Conservation (phyloP, 305 asterid genomes). For the Nicotiana rustica region DNA sequence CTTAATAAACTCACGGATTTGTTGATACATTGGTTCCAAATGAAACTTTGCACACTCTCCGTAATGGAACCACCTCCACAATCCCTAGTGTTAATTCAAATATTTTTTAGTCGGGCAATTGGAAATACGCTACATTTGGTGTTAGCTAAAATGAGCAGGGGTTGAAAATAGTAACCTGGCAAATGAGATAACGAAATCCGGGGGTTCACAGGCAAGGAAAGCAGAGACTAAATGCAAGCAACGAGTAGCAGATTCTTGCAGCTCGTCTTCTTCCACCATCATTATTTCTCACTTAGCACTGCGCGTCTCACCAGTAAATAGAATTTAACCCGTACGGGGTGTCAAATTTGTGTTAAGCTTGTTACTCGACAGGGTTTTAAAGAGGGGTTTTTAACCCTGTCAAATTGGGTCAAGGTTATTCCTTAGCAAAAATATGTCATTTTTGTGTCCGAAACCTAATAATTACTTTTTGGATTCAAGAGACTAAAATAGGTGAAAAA, state of each 20-base stretch:
- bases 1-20: constrained; percentile 55
- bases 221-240: constrained; percentile 65
- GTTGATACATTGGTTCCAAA: constrained; percentile 71
- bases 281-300: neutral
- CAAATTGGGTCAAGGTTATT: too few relatives aligned
- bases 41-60: constrained; percentile 71
- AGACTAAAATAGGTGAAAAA: too few relatives aligned
- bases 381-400: too few relatives aligned
- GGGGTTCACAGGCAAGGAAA: constrained; percentile 76
- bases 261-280: constrained; percentile 40
- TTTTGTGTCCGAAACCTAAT: too few relatives aligned
- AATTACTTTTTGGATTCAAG: too few relatives aligned
- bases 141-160: constrained; percentile 30
- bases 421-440: too few relatives aligned
- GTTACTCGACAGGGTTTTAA: too few relatives aligned
- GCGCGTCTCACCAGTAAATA: neutral
- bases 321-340: neutral
- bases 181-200: constrained; percentile 66
- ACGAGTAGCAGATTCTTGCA: constrained; percentile 43
- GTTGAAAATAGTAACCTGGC: constrained; percentile 60
- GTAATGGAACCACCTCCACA: constrained; percentile 73
- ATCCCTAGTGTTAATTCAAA: constrained; percentile 51
- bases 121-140: neutral
- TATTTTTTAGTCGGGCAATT: constrained; percentile 6
- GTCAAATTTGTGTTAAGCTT: too few relatives aligned